Evolutionary conservation across 208 protist species (phyloP).

Genomic region (Crithidia expoeki): DNA sequence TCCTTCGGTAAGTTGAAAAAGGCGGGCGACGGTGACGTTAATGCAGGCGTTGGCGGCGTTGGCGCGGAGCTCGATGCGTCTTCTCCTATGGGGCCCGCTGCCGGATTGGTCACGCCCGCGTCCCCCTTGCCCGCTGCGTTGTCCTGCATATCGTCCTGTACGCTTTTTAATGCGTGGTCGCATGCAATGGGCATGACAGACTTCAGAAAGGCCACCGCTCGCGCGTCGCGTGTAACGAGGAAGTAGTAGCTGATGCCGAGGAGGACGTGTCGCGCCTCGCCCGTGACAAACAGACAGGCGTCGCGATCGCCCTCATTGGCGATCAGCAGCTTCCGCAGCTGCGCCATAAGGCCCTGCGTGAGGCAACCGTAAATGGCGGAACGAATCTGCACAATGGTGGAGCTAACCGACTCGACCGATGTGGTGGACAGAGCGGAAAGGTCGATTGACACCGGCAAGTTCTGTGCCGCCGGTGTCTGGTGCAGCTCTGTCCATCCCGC

Average conservation of each 20-base stretch:
- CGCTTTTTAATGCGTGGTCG: conserved; percentile 2
- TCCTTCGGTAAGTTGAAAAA: conserved; percentile 5
- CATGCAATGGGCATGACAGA: conserved; percentile 24
- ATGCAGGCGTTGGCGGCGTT: neutral
- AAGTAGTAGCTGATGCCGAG: conserved; percentile 49
- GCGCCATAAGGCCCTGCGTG: conserved; percentile 23
- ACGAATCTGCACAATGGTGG: conserved; percentile 24
- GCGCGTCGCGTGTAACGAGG: conserved; percentile 38
- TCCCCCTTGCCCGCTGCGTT: conserved; percentile 1
- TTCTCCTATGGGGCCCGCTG: neutral
- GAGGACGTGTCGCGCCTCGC: conserved; percentile 36
- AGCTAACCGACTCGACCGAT: conserved; percentile 29
- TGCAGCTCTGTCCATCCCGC: conserved; percentile 75
- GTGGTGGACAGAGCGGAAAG: conserved; percentile 22
- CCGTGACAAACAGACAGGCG: conserved; percentile 32
- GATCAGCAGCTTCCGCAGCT: conserved; percentile 24
- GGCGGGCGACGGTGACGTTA: neutral
- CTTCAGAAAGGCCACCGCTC: conserved; percentile 33
- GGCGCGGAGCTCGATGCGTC: neutral
- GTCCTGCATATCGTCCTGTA: neutral
- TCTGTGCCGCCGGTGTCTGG: conserved; percentile 41
- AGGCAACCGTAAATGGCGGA: conserved; percentile 36
- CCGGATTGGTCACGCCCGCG: neutral
- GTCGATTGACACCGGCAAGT: conserved; percentile 22
- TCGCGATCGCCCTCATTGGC: conserved; percentile 21